phyloP scores from a whole-genome alignment of 2,329 filamentous ascomycete species.

The Hortaea sp. region DNA sequence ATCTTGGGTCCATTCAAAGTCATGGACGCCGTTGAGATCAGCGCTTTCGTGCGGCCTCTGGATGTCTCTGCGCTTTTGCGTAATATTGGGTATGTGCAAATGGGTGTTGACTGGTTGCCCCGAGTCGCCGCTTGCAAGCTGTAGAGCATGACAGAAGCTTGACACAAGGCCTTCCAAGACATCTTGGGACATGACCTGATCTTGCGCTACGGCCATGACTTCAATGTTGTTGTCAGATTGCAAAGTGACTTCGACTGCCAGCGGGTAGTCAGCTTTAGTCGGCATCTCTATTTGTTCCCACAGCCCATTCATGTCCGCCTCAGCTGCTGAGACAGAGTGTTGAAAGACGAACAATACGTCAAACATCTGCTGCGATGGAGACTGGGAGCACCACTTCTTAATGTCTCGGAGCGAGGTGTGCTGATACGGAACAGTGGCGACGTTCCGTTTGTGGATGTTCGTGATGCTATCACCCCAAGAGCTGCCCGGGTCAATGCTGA shows the following conservation, averaged over 20 bases:
- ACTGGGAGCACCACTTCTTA: slow-evolving; percentile 62
- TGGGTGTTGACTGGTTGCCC: slow-evolving; percentile 13
- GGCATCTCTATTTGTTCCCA: slow-evolving; percentile 48
- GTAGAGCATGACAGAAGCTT: slow-evolving; percentile 33
- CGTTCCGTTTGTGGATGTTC: slow-evolving; percentile 61
- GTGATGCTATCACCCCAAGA: slow-evolving; percentile 53
- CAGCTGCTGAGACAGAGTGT: slow-evolving; percentile 18
- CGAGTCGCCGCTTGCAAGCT: slow-evolving; percentile 26
- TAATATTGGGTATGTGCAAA: slow-evolving; percentile 4
- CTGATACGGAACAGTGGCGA: slow-evolving; percentile 59
- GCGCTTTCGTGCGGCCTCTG: neutral
- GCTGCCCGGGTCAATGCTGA: slow-evolving; percentile 33
- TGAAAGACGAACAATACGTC: slow-evolving; percentile 79
- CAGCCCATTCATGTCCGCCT: slow-evolving; percentile 9
- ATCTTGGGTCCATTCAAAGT: slow-evolving; percentile 50
- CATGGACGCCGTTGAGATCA: slow-evolving; percentile 3
- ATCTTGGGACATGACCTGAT: slow-evolving; percentile 28
- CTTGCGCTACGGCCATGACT: slow-evolving; percentile 52
- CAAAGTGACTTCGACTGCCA: slow-evolving; percentile 66
- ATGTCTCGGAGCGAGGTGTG: slow-evolving; percentile 71
- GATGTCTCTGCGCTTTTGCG: neutral
- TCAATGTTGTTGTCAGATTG: slow-evolving; percentile 38
- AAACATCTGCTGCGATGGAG: slow-evolving; percentile 53
- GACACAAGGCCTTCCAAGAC: slow-evolving; percentile 31
- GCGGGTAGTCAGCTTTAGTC: slow-evolving; percentile 55